Conservation (phyloP, 306 rosid genomes). For the Castanea mollissima region DNA sequence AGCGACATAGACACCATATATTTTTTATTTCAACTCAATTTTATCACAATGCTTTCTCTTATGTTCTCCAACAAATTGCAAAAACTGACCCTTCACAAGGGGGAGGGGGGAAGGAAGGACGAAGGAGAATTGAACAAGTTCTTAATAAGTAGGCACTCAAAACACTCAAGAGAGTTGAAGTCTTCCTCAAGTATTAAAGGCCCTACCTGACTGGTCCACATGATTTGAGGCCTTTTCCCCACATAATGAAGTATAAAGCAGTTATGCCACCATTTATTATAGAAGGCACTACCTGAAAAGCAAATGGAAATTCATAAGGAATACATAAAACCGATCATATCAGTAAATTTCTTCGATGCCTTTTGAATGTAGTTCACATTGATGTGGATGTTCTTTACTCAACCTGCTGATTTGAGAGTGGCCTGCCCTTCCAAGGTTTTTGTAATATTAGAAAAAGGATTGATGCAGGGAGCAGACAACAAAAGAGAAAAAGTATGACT, state of each 20-base stretch:
- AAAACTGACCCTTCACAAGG: background rate
- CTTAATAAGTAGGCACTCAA: conserved; percentile 13
- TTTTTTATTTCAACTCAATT: background rate
- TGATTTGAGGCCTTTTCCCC: conserved; percentile 98
- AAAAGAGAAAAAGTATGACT: conserved; percentile 78
- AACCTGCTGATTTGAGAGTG: conserved; percentile 91
- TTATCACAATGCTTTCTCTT: background rate
- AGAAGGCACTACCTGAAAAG: conserved; percentile 87
- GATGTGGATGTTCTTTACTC: conserved; percentile 4
- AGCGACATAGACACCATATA: background rate
- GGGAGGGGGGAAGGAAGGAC: background rate
- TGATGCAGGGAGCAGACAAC: conserved; percentile 80
- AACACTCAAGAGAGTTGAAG: conserved; percentile 6
- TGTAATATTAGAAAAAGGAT: conserved; percentile 76
- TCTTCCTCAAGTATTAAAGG: conserved; percentile 24
- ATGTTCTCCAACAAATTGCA: conserved; percentile 6
- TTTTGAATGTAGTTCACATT: background rate
- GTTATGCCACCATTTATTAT: conserved; percentile 91
- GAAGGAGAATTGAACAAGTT: background rate
- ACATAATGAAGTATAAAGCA: conserved; percentile 77
- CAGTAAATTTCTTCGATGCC: background rate
- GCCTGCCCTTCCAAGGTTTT: conserved; percentile 98
- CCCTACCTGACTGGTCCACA: conserved; percentile 98
- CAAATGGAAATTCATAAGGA: conserved; percentile 26
- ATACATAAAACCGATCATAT: conserved; percentile 14